Evolutionary conservation across 495 filamentous ascomycete species (phyloP).

Genomic region (Glutinoglossum americanum): DNA sequence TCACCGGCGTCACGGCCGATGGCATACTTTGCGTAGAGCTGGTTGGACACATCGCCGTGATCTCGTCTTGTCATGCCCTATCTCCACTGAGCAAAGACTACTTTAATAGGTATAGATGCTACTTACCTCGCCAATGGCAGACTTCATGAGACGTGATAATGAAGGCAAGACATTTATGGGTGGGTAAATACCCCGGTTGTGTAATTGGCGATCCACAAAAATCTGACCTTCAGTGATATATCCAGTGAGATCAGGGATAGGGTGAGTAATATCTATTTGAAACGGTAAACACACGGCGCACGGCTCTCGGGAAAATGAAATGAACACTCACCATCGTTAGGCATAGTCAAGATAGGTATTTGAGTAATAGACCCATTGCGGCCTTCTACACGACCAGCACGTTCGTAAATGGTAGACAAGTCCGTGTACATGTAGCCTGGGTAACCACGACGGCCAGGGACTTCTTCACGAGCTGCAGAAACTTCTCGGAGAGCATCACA

Average conservation of each 20-base stretch:
- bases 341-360: conserved; percentile 97
- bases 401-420: conserved; percentile 98
- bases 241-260: conserved; percentile 94
- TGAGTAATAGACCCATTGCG: conserved; percentile 97
- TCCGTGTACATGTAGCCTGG: conserved; percentile 99
- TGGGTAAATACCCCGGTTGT: conserved; percentile 94
- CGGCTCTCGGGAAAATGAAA: neutral
- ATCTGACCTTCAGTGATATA: conserved; percentile 99
- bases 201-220: conserved; percentile 81
- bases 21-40: conserved; percentile 98
- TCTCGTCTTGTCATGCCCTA: conserved; percentile 76
- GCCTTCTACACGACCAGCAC: conserved; percentile 92
- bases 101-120: neutral
- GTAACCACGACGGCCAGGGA: conserved; percentile 97
- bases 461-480: conserved; percentile 95
- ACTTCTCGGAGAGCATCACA: conserved; percentile 98
- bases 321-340: conserved; percentile 57
- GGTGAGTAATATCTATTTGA: conserved; percentile 77
- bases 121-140: conserved; percentile 69
- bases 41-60: conserved; percentile 95
- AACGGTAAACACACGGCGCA: neutral
- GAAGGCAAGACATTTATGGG: conserved; percentile 98
- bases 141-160: conserved; percentile 98
- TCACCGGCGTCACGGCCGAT: conserved; percentile 80
- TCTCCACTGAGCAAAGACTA: neutral